These are phyloP conservation scores for Mortierella sp. DNA, from an alignment of 371 early-diverging fungal species.

Conservation along the genomic window DNA sequence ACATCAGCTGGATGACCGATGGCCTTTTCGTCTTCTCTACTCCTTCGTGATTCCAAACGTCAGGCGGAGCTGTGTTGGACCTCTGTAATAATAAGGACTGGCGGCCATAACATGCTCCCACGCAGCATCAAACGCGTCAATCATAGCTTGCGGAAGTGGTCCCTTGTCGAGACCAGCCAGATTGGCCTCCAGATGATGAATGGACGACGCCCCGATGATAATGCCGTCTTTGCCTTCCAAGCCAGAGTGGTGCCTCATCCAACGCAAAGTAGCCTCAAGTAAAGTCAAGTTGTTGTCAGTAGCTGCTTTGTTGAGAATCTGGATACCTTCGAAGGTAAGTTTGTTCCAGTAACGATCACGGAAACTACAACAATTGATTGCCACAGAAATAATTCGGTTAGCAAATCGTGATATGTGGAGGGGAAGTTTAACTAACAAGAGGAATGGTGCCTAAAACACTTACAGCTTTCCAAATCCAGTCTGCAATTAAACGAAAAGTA, in stretches of 20 bases:
- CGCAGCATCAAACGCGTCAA: conserved; percentile 63
- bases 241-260: conserved; percentile 74
- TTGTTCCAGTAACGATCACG: conserved; percentile 70
- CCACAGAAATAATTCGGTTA: not conserved
- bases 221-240: conserved; percentile 60
- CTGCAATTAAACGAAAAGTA: conserved; percentile 1
- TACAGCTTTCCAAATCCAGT: conserved; percentile 58
- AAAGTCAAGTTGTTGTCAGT: conserved; percentile 54
- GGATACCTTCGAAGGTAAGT: conserved; percentile 63
- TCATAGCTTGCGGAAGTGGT: conserved; percentile 62
- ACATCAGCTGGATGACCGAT: too few species aligned
- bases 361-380: conserved; percentile 44
- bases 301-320: conserved; percentile 51
- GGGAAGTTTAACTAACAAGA: not conserved
- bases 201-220: conserved; percentile 69
- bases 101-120: conserved; percentile 58
- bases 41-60: too few species aligned
- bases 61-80: too few species aligned
- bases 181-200: conserved; percentile 62
- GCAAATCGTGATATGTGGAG: too few species aligned
- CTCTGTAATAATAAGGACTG: not conserved
- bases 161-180: conserved; percentile 61
- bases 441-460: conserved; percentile 1
- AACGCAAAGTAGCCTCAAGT: conserved; percentile 66
- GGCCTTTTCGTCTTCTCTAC: too few species aligned